These are phyloP conservation scores for Beta macrorhiza DNA, from an alignment of 179 eudicot species.

Conservation along the genomic window DNA sequence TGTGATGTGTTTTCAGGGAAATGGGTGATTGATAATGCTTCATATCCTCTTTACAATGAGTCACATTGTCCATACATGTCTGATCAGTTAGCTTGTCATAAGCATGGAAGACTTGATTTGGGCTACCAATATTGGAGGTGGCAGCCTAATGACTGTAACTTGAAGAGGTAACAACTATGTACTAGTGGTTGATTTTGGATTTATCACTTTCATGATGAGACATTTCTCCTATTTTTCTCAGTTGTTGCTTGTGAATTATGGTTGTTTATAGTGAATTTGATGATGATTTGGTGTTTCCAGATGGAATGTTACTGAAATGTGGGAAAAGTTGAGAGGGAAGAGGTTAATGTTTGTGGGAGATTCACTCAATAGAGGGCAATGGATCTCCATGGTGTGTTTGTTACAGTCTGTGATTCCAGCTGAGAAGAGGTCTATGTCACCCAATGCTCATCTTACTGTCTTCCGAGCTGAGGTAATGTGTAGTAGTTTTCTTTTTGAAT, in stretches of 20 bases:
- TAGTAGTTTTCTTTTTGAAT: neutral
- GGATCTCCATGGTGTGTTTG: constrained; percentile 93
- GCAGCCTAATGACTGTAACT: constrained; percentile 82
- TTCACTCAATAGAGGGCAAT: constrained; percentile 92
- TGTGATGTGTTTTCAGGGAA: constrained; percentile 84
- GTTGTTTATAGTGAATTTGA: constrained; percentile 12
- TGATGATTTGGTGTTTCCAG: constrained; percentile 35
- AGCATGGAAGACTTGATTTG: constrained; percentile 83
- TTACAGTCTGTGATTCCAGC: constrained; percentile 72
- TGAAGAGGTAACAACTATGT: constrained; percentile 56
- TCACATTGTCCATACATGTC: constrained; percentile 91
- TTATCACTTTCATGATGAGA: neutral
- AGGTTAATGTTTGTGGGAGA: constrained; percentile 92
- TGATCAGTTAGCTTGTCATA: constrained; percentile 91
- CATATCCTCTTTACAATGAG: constrained; percentile 80
- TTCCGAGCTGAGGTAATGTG: constrained; percentile 78
- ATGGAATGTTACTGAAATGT: constrained; percentile 76
- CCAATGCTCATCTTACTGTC: constrained; percentile 79
- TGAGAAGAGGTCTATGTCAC: constrained; percentile 76
- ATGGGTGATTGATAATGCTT: constrained; percentile 75
- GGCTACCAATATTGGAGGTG: constrained; percentile 80
- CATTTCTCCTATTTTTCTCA: neutral
- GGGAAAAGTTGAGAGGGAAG: constrained; percentile 87
- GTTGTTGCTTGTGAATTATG: constrained; percentile 8
- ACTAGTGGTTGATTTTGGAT: neutral